Percentiles rank a stretch among this genome's conserved stretches.
phyloP scores from a whole-genome alignment of 768 basidiomycete genomes.

The Dentipellis fragilis region DNA sequence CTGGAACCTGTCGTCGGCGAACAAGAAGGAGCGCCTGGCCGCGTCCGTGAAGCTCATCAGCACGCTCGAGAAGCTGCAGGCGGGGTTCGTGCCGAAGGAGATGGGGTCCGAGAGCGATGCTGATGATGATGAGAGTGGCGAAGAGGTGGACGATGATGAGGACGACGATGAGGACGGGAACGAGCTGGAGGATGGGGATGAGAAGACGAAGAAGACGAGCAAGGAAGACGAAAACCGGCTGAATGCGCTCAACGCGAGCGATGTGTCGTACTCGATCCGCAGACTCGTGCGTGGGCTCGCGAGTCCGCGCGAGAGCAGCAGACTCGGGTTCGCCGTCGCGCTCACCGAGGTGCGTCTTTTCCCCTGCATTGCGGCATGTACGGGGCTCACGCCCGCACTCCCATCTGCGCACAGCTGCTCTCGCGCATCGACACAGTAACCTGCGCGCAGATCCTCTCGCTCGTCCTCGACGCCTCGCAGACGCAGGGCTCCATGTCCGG shows the following conservation, averaged over 20 bases:
- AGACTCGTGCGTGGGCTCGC: constrained; percentile 81
- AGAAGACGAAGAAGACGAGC: constrained; percentile 30
- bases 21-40: constrained; percentile 70
- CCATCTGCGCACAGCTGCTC: constrained; percentile 48
- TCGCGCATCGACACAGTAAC: constrained; percentile 71
- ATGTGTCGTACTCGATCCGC: constrained; percentile 88
- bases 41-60: constrained; percentile 79
- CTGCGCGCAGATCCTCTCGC: constrained; percentile 63
- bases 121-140: constrained; percentile 33
- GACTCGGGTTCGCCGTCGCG: constrained; percentile 92
- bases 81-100: constrained; percentile 42
- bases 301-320: constrained; percentile 86
- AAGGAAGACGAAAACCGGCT: constrained; percentile 30
- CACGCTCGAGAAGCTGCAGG: constrained; percentile 80
- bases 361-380: background rate
- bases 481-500: constrained; percentile 70
- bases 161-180: constrained; percentile 37
- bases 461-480: constrained; percentile 66
- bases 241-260: constrained; percentile 70
- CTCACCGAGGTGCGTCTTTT: constrained; percentile 70
- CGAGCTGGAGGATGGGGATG: constrained; percentile 20
- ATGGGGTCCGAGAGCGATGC: constrained; percentile 21
- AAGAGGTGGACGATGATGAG: constrained; percentile 35
- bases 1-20: constrained; percentile 83
- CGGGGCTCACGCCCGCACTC: constrained; percentile 5